A percentile compares a stretch with the other conserved stretches of the same genome.
phyloP scores from a whole-genome alignment of 352 stramenopile genomes.

The Phytophthora multivora region DNA sequence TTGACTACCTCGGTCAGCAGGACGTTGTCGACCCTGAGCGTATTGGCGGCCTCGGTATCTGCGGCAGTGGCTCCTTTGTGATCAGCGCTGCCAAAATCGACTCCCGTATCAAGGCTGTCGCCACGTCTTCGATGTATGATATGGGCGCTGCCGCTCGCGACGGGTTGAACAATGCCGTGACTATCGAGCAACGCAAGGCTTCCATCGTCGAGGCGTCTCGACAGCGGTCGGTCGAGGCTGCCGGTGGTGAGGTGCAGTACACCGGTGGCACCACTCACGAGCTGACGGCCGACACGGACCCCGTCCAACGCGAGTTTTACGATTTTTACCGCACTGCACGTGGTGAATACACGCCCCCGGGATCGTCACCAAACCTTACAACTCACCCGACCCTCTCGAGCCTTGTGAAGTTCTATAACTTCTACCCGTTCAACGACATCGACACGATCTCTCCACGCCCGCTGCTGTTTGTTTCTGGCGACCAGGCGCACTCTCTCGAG shows the following conservation, averaged over 20 bases:
- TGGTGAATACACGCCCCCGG: slow-evolving; percentile 21
- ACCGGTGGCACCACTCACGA: slow-evolving; percentile 4
- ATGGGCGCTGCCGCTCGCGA: slow-evolving; percentile 16
- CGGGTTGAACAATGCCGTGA: slow-evolving; percentile 8
- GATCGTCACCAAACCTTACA: slow-evolving; percentile 10
- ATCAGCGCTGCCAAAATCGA: slow-evolving; percentile 29
- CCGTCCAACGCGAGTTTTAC: slow-evolving; percentile 23
- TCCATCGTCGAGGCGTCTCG: not conserved
- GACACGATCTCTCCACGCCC: slow-evolving; percentile 21
- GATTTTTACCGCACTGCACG: slow-evolving; percentile 19
- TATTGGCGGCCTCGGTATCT: slow-evolving; percentile 22
- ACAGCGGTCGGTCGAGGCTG: slow-evolving; percentile 11
- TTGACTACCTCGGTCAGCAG: slow-evolving; percentile 18
- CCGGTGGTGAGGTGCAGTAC: slow-evolving; percentile 10
- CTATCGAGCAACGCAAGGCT: slow-evolving; percentile 17
- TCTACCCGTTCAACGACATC: slow-evolving; percentile 29
- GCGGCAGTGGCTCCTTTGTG: slow-evolving; percentile 19
- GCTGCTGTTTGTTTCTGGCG: slow-evolving; percentile 16
- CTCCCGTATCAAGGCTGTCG: slow-evolving; percentile 23
- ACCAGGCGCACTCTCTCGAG: slow-evolving; percentile 20
- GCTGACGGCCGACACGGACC: slow-evolving; percentile 8
- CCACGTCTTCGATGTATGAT: slow-evolving; percentile 25
- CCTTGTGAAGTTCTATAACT: slow-evolving; percentile 19
- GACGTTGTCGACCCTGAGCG: slow-evolving; percentile 17
- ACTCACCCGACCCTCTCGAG: slow-evolving; percentile 14